Conservation (phyloP, 768 basidiomycete genomes). For the Termitomyces eurrhizus region DNA sequence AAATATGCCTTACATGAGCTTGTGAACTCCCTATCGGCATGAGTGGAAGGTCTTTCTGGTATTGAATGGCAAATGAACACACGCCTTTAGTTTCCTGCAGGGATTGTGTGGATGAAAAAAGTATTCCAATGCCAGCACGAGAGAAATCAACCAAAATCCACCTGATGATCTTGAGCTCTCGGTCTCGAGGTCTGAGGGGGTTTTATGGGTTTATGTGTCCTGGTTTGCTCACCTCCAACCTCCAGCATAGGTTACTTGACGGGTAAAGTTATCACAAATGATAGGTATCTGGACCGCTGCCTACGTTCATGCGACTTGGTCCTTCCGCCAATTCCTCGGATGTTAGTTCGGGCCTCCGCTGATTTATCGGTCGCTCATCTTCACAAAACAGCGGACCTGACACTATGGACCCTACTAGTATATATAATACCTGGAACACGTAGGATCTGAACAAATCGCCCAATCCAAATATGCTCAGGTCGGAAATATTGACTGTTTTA, state of each 20-base stretch:
- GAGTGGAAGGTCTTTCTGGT: background rate
- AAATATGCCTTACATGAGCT: background rate
- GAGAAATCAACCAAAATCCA: background rate
- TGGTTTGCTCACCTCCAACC: background rate
- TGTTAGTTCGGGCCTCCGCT: constrained; percentile 16
- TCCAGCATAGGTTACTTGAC: background rate
- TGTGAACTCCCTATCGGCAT: background rate
- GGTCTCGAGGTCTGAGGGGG: background rate
- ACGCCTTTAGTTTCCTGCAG: background rate
- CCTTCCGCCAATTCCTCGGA: constrained; percentile 21
- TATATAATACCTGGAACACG: constrained; percentile 13
- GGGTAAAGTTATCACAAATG: background rate
- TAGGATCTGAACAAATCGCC: background rate
- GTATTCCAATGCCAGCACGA: too few relatives aligned
- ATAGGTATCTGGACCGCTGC: background rate
- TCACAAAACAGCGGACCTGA: background rate
- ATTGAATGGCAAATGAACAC: background rate
- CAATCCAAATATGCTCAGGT: constrained; percentile 26
- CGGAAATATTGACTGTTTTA: constrained; percentile 29
- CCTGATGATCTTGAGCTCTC: background rate
- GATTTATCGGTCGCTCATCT: constrained; percentile 16
- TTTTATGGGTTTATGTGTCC: background rate
- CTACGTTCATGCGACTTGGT: background rate
- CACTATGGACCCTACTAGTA: background rate
- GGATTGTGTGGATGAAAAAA: background rate